Base-by-base conservation (phyloP, 768 basidiomycete genomes). In the Gymnopilus junonius region DNA sequence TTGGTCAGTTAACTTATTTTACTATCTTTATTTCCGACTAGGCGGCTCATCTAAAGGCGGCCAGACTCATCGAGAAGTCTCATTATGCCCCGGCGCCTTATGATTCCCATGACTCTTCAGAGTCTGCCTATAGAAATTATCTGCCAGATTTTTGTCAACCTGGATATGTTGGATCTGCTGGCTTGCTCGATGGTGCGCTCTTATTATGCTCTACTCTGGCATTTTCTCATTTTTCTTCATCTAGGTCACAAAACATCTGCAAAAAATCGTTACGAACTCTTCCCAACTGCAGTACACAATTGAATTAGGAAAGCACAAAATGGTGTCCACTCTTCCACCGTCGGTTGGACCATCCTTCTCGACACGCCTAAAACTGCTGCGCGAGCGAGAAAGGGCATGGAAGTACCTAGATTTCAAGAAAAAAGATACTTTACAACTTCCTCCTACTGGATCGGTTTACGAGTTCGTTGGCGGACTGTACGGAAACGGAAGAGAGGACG, bases 391-490 rank as follows among this genome's bases (percentile, higher is more conserved):
- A 70, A 64, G 71, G 15, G 79, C 79, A n/a, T 86, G 86, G 85
- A 79, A 79, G 58, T 74, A 73, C 8, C 69, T 85, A 21, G 69
- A 70, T 20, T 81, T 78, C 76, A 81, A 74, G 55, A 70, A 70
- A 51, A 70, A 73, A 17, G 74, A 77, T 63, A 76, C 71, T 20
- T 69, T 84, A 34, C 69, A 76, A 3, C 67, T 83, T 5, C 80
- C 82, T 0, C 78, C 78, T 8, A 79, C 82, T 0, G 83, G 82
- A 4, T 79, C 80, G 0, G 77, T 85, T 1, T 85, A 84, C 66
- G 83, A 85, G 61, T 84, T 85, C 67, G 75, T 78, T 4, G 82
- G 82, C 8, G 84, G 83, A 1, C 67, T 83, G 25, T 86, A 85
- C 68, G 84, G 79, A 1, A 82, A 82, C 66, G 82, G 81, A 12